Evolutionary conservation across 768 basidiomycete species (phyloP), one percentile per base, ranked within the genome.

Genomic region (Piloderma croceum): DNA sequence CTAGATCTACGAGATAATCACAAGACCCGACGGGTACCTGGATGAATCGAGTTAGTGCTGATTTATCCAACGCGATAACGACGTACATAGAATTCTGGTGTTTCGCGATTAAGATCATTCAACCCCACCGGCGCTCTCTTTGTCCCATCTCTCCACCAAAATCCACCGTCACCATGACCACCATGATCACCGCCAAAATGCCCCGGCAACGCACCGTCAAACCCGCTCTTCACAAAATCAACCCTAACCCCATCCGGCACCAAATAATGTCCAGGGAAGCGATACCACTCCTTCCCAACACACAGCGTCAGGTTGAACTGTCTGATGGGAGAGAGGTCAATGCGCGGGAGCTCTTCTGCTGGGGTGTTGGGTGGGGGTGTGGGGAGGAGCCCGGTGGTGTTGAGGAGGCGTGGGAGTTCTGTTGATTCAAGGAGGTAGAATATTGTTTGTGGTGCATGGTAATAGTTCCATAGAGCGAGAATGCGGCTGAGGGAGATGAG

Each of bases 261-360:
- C 35, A 94, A 73, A 61, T 86, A 97, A 58, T 86, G 84, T 3
- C 90, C 79, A 3, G 92, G 88, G 70, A 91, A 99, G 18, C 94
- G 76, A 56, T 97, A 71, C 96, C 96, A 99, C 63, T 99, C 96
- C 59, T 92, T 93, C 35, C 84, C 90, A 37, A 86, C 70, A 63
- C 96, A 99, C 2, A 99, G 56, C 21, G 71, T 77, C 42, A 98
- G 64, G 42, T 80, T 74, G 52, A 92, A 78, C 10, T 76, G 68
- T 42, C 69, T 70, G 54, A 97, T 68, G 1, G 76, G 78, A 1
- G 80, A 61, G 20, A 90, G 69, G 54, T 90, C 82, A 25, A 91
- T 69, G 24, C 69, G 70, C 25, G 63, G 60, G 20, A 61, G 53
- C 10, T 66, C 62, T n/a, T 65, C 58, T 37, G 32, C 19, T 68